These are phyloP conservation scores for Populus hybrid DNA, from an alignment of 441 rosid genomes.

Conservation along the genomic window DNA sequence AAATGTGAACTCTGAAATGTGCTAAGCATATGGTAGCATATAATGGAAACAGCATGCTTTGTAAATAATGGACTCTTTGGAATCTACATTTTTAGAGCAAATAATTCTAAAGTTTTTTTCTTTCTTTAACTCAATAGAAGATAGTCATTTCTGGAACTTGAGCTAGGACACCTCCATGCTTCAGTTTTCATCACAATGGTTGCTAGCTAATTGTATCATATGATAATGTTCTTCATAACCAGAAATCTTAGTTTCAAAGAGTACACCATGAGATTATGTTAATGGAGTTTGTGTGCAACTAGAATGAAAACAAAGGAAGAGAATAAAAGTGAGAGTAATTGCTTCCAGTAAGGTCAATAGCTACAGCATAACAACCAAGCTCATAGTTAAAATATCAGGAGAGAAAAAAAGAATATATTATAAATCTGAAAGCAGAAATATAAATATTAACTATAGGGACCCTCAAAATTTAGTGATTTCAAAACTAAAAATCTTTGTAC, in stretches of 20 bases:
- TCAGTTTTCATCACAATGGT: background rate
- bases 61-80: background rate
- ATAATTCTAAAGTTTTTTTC: background rate
- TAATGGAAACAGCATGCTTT: background rate
- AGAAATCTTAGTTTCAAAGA: background rate
- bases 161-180: background rate
- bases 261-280: background rate
- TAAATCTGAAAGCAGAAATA: constrained; percentile 2
- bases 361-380: background rate
- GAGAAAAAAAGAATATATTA: background rate
- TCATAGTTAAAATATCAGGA: background rate
- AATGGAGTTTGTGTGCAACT: background rate
- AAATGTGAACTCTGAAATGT: background rate
- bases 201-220: background rate
- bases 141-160: background rate
- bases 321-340: background rate
- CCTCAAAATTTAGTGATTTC: background rate
- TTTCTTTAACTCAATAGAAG: background rate
- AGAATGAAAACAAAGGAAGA: background rate
- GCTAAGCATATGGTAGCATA: background rate
- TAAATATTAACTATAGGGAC: background rate
- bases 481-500: background rate
- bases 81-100: background rate
- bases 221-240: background rate
- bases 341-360: background rate